phyloP scores from a whole-genome alignment of 192 early-diverging fungal genomes.

The Podila clonocystis region DNA sequence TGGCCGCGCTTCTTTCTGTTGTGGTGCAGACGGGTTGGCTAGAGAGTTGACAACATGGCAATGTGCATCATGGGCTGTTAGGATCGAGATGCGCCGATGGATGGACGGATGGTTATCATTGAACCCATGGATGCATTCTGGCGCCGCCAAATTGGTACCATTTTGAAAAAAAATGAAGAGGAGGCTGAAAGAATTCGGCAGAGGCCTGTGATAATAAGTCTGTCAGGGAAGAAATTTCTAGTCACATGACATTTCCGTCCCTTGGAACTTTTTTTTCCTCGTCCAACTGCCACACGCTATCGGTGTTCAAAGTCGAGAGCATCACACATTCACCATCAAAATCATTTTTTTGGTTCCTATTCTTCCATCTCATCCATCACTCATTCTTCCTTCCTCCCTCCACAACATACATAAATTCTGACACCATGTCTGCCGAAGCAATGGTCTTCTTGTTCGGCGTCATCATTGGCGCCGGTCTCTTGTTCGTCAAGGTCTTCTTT shows the following conservation, averaged over 20 bases:
- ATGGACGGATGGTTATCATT: conserved; percentile 12
- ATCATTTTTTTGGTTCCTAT: background rate
- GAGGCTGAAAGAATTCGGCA: background rate
- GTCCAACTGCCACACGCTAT: background rate
- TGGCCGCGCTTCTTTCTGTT: conserved; percentile 98
- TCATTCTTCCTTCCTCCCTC: conserved; percentile 3
- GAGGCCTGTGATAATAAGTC: background rate
- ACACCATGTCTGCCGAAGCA: conserved; percentile 67
- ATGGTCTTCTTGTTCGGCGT: conserved; percentile 92
- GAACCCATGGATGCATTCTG: background rate
- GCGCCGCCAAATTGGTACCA: conserved; percentile 11
- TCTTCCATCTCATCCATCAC: background rate
- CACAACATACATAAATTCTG: background rate
- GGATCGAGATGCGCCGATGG: conserved; percentile 22
- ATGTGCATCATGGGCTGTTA: background rate
- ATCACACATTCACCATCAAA: background rate
- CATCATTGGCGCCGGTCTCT: conserved; percentile 89
- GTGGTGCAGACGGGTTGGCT: conserved; percentile 87
- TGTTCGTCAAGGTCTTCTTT: conserved; percentile 98
- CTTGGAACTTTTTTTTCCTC: background rate
- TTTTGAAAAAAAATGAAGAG: conserved; percentile 31
- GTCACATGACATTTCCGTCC: background rate
- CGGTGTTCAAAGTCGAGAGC: background rate
- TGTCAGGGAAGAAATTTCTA: background rate
- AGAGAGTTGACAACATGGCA: conserved; percentile 7